phyloP scores from a whole-genome alignment of 1,284 basidiomycete genomes.

The Rhodofomes roseus region DNA sequence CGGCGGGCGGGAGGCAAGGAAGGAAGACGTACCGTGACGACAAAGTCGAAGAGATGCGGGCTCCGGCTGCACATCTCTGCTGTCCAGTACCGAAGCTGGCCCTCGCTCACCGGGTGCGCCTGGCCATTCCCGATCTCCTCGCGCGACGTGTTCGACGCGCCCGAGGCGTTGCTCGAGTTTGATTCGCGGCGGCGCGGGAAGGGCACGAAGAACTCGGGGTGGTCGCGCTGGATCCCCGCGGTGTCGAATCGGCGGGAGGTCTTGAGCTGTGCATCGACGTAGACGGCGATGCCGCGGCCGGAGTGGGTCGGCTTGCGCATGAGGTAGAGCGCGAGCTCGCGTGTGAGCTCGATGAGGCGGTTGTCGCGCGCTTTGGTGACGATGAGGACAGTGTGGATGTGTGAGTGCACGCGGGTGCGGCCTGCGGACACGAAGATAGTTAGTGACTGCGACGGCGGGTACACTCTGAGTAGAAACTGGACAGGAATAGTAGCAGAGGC shows the following conservation, averaged over 20 bases:
- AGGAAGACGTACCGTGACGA: conserved; percentile 76
- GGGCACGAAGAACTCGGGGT: conserved; percentile 88
- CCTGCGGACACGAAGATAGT: conserved; percentile 47
- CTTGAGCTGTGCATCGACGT: conserved; percentile 94
- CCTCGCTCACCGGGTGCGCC: conserved; percentile 71
- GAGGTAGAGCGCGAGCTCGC: conserved; percentile 92
- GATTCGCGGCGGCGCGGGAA: conserved; percentile 63
- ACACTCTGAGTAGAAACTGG: too few species aligned
- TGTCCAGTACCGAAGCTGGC: conserved; percentile 97
- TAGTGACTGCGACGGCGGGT: background rate
- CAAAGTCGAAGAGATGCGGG: conserved; percentile 97
- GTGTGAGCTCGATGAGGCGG: conserved; percentile 90
- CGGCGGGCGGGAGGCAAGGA: background rate
- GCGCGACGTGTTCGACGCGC: conserved; percentile 46
- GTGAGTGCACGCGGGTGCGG: conserved; percentile 86
- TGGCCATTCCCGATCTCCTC: conserved; percentile 13
- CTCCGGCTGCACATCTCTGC: conserved; percentile 91
- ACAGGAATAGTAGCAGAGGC: too few species aligned
- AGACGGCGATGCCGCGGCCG: conserved; percentile 77
- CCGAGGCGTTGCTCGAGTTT: conserved; percentile 55
- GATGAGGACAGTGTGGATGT: conserved; percentile 92
- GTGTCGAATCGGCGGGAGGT: conserved; percentile 94
- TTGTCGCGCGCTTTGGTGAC: conserved; percentile 99
- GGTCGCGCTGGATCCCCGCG: conserved; percentile 78
- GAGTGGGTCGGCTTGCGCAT: conserved; percentile 75